Conservation (phyloP, 495 filamentous ascomycete genomes). For the Corynascus novoguineensis region DNA sequence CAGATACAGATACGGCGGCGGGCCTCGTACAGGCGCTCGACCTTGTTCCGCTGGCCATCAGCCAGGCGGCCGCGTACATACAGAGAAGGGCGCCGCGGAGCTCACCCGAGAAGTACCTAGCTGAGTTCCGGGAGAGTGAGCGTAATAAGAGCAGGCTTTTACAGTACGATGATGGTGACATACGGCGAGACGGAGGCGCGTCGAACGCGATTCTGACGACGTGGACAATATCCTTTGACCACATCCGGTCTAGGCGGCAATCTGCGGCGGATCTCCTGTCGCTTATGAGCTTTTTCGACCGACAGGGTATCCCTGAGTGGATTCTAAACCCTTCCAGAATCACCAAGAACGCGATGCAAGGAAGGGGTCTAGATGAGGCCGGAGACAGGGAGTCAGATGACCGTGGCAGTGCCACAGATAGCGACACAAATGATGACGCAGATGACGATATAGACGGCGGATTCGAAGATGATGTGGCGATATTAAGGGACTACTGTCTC, state of each 20-base stretch:
- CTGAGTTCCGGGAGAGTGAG: constrained; percentile 33
- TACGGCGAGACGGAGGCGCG: constrained; percentile 26
- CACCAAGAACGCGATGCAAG: neutral
- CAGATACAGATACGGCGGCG: constrained; percentile 14
- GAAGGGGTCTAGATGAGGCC: neutral
- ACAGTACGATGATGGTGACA: constrained; percentile 25
- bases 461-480: too few relatives aligned
- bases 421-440: too few relatives aligned
- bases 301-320: constrained; percentile 35
- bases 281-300: constrained; percentile 43
- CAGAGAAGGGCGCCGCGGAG: constrained; percentile 19
- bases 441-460: too few relatives aligned
- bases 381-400: too few relatives aligned
- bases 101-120: constrained; percentile 34
- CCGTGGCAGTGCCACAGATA: too few relatives aligned
- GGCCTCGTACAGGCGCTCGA: constrained; percentile 38
- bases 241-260: constrained; percentile 18
- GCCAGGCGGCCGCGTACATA: constrained; percentile 47
- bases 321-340: constrained; percentile 16
- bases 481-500: too few relatives aligned
- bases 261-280: constrained; percentile 35
- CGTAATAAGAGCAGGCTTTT: constrained; percentile 28
- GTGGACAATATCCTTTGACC: constrained; percentile 34
- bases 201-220: constrained; percentile 30
- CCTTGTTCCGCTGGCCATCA: constrained; percentile 46